Conservation (phyloP, 306 rosid species). For the Albizia julibrissin region DNA sequence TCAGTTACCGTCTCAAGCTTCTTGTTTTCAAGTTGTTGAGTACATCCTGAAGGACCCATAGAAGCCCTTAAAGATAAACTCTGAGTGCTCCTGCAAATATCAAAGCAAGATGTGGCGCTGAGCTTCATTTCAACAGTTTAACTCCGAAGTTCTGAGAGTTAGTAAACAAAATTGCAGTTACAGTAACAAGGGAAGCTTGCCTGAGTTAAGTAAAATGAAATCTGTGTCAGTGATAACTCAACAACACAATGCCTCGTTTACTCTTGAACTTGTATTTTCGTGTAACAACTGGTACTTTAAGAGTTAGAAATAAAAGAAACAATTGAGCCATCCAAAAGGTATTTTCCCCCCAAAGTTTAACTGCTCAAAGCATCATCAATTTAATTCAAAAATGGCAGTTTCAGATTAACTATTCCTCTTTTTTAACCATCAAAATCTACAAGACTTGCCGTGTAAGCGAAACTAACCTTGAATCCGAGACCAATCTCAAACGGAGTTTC, state of each 20-base stretch:
- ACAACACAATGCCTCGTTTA: neutral
- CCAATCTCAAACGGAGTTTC: neutral
- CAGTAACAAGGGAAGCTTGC: neutral
- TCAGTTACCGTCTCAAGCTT: constrained; percentile 43
- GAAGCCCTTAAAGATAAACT: constrained; percentile 63
- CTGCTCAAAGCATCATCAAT: neutral
- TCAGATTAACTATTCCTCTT: neutral
- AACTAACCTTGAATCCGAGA: neutral
- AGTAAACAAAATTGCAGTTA: constrained; percentile 16
- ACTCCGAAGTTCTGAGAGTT: constrained; percentile 25
- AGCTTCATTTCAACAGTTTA: constrained; percentile 26
- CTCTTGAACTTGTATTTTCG: neutral
- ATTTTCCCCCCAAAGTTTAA: neutral
- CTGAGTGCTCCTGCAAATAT: constrained; percentile 52
- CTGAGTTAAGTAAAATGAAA: neutral
- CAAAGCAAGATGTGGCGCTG: constrained; percentile 8
- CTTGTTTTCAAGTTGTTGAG: constrained; percentile 51
- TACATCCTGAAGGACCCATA: constrained; percentile 51
- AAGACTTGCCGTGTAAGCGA: neutral
- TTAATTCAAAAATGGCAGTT: neutral
- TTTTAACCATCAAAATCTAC: neutral
- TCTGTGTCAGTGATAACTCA: neutral
- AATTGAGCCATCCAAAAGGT: neutral
- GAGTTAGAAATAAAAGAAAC: neutral
- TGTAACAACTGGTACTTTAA: neutral